Base-by-base conservation (phyloP, 2,329 filamentous ascomycete species). In the Lecanicillium sp. region DNA sequence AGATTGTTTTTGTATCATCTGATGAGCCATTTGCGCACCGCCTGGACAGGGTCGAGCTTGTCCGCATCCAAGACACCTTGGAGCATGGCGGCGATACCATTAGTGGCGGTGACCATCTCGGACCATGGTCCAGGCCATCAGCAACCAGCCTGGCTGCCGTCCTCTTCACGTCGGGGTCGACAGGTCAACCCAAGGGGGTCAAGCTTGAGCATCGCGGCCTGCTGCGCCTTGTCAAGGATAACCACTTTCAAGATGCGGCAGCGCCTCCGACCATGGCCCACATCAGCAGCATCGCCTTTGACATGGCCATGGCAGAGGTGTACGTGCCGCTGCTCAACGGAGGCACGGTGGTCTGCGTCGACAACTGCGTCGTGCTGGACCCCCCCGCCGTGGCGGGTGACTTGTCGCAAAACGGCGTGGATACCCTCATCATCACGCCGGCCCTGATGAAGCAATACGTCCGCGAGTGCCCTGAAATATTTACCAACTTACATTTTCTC, bases 141-240 rank as follows among this genome's bases (percentile, higher is more conserved):
- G 20, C 49, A 12, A 43, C 39, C 8, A 52, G 46, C 17, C 52
- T 55, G 11, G 52, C 52, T 5, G 58, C 58, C 24, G 70, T 74
- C 54, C 72, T 75, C 58, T 75, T 74, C 55, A 75, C 73, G 23
- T 75, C 72, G 10, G 73, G 73, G 17, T 74, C 70, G 14, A 76
- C 73, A 1, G 73, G 73, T 9, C 61, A 62, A 29, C 73, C 73
- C 5, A 76, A 76, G 60, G 73, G 73, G 33, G 71, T 75, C 20
- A 66, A 73, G 48, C n/a, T 58, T 46, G 48, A 54, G 24, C 54
- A 55, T 23, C 46, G 53, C n/a, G 24, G 47, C 27, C 44, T 55
- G 17, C 12, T 54, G 11, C 33, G 53, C 17, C 41, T 53, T 7
- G 49, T 44, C 14, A 51, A 51, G 37, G 20, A 47, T 6, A 48